Conservation (phyloP, 208 protist species). For the Porcisia deanei region DNA sequence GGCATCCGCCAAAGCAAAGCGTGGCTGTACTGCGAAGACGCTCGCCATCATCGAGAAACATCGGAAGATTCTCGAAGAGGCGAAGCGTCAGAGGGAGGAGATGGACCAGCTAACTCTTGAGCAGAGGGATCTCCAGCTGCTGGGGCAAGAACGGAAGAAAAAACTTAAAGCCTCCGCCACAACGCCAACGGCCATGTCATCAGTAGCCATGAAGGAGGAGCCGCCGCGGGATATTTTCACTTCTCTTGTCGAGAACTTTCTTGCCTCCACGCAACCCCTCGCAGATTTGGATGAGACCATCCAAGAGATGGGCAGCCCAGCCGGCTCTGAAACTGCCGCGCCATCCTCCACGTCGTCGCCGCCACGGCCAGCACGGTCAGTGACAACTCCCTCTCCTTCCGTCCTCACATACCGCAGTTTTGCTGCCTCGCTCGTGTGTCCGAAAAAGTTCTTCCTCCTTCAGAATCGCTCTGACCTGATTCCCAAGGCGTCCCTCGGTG, state of each 20-base stretch:
- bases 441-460: constrained; percentile 86
- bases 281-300: constrained; percentile 75
- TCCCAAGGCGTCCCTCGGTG: constrained; percentile 67
- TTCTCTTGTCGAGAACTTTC: constrained; percentile 32
- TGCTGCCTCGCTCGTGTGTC: constrained; percentile 70
- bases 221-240: constrained; percentile 27
- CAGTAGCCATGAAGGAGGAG: background rate
- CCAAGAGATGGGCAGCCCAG: constrained; percentile 3
- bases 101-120: constrained; percentile 29
- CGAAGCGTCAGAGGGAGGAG: constrained; percentile 23
- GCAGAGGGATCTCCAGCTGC: constrained; percentile 6
- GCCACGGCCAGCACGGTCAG: background rate
- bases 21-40: constrained; percentile 12
- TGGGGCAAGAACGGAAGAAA: constrained; percentile 2
- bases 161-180: background rate
- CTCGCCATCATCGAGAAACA: constrained; percentile 36
- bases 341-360: background rate
- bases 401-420: constrained; percentile 69
- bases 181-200: background rate
- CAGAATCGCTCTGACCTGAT: constrained; percentile 64
- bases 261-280: constrained; percentile 44
- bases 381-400: constrained; percentile 4
- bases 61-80: constrained; percentile 33
- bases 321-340: background rate
- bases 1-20: background rate